Conservation (phyloP, 2,329 filamentous ascomycete species). For the Penicillium sp. region DNA sequence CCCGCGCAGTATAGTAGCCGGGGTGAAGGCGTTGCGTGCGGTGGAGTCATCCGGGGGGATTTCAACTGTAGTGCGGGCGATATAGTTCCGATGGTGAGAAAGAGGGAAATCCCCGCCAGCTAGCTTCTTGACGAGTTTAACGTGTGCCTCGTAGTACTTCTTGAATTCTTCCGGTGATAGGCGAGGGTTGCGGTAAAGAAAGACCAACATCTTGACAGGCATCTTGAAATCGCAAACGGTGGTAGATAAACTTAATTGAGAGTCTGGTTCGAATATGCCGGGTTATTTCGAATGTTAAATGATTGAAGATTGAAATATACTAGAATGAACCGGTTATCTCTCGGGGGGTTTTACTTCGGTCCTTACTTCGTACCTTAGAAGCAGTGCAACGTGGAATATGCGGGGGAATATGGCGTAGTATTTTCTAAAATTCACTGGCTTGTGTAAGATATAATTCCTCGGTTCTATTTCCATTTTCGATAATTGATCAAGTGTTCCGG, state of each 20-base stretch:
- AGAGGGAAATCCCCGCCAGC: slow-evolving; percentile 15
- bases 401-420: not conserved
- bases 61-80: slow-evolving; percentile 8
- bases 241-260: not conserved
- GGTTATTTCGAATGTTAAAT: not conserved
- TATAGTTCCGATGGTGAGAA: slow-evolving; percentile 17
- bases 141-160: slow-evolving; percentile 19
- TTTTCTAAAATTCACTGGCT: not conserved
- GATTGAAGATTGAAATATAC: not conserved
- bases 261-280: not conserved
- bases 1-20: slow-evolving; percentile 13
- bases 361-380: not conserved
- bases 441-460: not conserved
- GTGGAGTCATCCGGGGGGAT: slow-evolving; percentile 3
- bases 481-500: not conserved
- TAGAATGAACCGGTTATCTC: not conserved
- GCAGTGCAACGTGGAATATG: not conserved
- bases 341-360: not conserved
- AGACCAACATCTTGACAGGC: slow-evolving; percentile 5
- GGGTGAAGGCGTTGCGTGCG: slow-evolving; percentile 15
- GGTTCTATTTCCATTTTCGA: not conserved
- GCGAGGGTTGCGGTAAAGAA: slow-evolving; percentile 14
- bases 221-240: not conserved
- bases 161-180: slow-evolving; percentile 17
- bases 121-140: slow-evolving; percentile 16